A percentile compares a stretch with the other conserved stretches of the same genome.
phyloP scores from a whole-genome alignment of 768 basidiomycete genomes.

The Mycena albidolilacea region DNA sequence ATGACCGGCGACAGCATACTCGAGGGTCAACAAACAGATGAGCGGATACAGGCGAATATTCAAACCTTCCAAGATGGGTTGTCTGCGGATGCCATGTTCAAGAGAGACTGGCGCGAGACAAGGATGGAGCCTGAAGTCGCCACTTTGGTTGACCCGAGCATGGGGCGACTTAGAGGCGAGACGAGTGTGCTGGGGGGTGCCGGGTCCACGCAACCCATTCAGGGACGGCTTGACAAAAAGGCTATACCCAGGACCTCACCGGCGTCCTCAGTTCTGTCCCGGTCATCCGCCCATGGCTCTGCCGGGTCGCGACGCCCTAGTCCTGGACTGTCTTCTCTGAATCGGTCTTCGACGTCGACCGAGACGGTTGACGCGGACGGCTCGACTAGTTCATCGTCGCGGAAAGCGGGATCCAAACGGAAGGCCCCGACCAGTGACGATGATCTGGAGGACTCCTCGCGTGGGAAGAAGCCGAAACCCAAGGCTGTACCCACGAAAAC shows the following conservation, averaged over 20 bases:
- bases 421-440: conserved; percentile 66
- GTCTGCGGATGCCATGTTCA: conserved; percentile 74
- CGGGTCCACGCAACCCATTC: conserved; percentile 33
- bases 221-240: conserved; percentile 43
- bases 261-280: conserved; percentile 58
- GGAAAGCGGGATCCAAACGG: conserved; percentile 60
- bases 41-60: conserved; percentile 58
- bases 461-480: conserved; percentile 52
- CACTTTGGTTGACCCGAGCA: conserved; percentile 33
- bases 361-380: conserved; percentile 63
- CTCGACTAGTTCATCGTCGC: conserved; percentile 46
- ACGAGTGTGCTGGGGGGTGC: conserved; percentile 40
- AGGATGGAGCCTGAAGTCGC: conserved; percentile 62
- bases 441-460: conserved; percentile 64
- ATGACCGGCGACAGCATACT: conserved; percentile 74
- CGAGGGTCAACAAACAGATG: conserved; percentile 49
- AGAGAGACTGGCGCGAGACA: conserved; percentile 85
- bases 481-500: conserved; percentile 54
- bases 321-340: conserved; percentile 59
- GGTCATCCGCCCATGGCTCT: conserved; percentile 64
- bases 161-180: conserved; percentile 31
- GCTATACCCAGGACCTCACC: conserved; percentile 55
- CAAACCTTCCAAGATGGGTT: conserved; percentile 79
- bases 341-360: conserved; percentile 61
- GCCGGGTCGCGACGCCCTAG: conserved; percentile 69